Conservation (phyloP, 805 yeast genomes). For the Pichia manshurica region DNA sequence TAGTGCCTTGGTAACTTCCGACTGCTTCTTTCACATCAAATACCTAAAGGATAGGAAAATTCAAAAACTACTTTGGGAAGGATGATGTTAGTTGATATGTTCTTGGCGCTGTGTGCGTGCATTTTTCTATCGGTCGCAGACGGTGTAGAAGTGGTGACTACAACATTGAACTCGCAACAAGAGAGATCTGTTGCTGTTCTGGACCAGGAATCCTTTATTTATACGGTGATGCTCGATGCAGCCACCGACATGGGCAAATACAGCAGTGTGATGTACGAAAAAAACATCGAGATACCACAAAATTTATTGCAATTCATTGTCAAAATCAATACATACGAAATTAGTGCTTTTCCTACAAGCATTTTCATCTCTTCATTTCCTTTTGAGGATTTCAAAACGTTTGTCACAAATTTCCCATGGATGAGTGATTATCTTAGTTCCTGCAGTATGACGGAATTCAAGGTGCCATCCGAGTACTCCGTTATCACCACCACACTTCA, state of each 20-base stretch:
- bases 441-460: constrained; percentile 24
- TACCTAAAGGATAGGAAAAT: too few relatives aligned
- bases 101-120: background rate
- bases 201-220: constrained; percentile 28
- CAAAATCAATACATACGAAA: constrained; percentile 14
- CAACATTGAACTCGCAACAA: constrained; percentile 21
- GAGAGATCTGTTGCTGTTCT: constrained; percentile 30
- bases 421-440: constrained; percentile 23
- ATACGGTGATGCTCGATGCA: constrained; percentile 31
- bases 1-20: too few relatives aligned
- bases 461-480: constrained; percentile 27
- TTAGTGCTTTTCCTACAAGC: constrained; percentile 20
- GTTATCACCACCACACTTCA: constrained; percentile 14
- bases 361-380: constrained; percentile 28
- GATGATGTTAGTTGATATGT: background rate
- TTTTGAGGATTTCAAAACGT: constrained; percentile 29
- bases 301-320: constrained; percentile 27
- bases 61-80: background rate
- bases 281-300: constrained; percentile 26
- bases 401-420: constrained; percentile 32
- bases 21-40: background rate
- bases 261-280: constrained; percentile 31
- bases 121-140: too few relatives aligned
- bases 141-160: constrained; percentile 12
- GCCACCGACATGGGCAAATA: constrained; percentile 23